Percentiles rank a stretch among this genome's conserved stretches.
phyloP scores from a whole-genome alignment of 345 rosid species.

The Eucalyptus cladocalyx region DNA sequence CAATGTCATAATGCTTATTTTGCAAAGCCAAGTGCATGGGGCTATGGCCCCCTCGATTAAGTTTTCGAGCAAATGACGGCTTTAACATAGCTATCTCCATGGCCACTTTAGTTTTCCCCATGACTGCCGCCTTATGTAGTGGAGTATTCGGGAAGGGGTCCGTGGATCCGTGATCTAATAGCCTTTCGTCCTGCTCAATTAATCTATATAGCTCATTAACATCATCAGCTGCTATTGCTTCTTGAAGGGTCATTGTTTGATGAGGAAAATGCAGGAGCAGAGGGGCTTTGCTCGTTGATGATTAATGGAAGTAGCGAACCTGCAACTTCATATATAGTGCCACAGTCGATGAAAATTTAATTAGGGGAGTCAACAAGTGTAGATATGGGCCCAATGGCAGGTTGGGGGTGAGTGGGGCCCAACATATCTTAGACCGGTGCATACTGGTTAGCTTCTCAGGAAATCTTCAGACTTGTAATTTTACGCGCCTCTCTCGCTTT shows the following conservation, averaged over 20 bases:
- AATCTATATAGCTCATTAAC: too few species aligned
- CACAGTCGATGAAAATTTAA: neutral
- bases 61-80: neutral
- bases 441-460: too few species aligned
- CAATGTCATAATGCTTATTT: rapidly evolving
- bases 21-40: neutral
- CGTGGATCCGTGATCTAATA: too few species aligned
- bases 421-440: too few species aligned
- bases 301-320: neutral
- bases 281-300: neutral
- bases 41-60: neutral
- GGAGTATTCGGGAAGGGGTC: too few species aligned
- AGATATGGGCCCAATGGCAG: too few species aligned
- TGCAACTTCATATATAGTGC: neutral
- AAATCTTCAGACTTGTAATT: too few species aligned
- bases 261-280: neutral
- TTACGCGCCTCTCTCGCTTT: too few species aligned
- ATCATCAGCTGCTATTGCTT: too few species aligned
- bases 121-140: rapidly evolving
- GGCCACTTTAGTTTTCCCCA: neutral
- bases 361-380: neutral
- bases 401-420: too few species aligned
- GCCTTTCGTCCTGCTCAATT: too few species aligned
- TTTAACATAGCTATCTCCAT: neutral
- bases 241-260: neutral